A percentile compares a stretch with the other conserved stretches of the same genome.
Evolutionary conservation across 495 filamentous ascomycete species (phyloP).

Genomic region (Daldinia loculata): DNA sequence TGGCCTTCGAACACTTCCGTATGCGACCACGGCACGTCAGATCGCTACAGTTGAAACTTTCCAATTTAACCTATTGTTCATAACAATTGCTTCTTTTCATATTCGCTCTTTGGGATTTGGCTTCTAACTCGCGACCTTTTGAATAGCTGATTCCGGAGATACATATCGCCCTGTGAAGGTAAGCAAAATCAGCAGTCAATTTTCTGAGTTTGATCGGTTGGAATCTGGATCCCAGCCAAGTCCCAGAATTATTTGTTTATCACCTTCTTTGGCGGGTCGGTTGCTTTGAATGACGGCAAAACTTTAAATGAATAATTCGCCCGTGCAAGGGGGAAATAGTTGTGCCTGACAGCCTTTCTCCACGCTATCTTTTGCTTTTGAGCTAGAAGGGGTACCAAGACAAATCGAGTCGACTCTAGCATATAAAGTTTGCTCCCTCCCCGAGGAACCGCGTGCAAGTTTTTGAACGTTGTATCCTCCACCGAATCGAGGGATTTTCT

Average conservation of each 20-base stretch:
- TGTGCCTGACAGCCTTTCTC: constrained; percentile 17
- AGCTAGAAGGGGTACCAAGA: constrained; percentile 28
- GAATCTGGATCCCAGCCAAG: constrained; percentile 4
- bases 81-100: constrained; percentile 26
- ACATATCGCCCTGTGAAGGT: constrained; percentile 59
- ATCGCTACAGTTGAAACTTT: constrained; percentile 25
- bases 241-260: constrained; percentile 6
- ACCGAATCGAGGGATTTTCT: neutral
- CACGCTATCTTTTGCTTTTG: constrained; percentile 32
- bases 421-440: constrained; percentile 37
- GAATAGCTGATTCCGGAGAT: constrained; percentile 61
- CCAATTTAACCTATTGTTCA: constrained; percentile 29
- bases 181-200: constrained; percentile 18
- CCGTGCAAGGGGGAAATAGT: neutral
- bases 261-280: constrained; percentile 15
- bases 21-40: constrained; percentile 46
- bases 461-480: constrained; percentile 7
- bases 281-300: constrained; percentile 16
- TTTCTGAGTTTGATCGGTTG: constrained; percentile 1
- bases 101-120: constrained; percentile 36
- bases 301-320: constrained; percentile 14
- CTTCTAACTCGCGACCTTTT: constrained; percentile 50
- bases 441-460: constrained; percentile 14
- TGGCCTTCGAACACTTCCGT: constrained; percentile 45
- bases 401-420: constrained; percentile 19